These are phyloP conservation scores for Blastocystis hominis DNA, from an alignment of 352 stramenopile genomes.

Conservation along the genomic window DNA sequence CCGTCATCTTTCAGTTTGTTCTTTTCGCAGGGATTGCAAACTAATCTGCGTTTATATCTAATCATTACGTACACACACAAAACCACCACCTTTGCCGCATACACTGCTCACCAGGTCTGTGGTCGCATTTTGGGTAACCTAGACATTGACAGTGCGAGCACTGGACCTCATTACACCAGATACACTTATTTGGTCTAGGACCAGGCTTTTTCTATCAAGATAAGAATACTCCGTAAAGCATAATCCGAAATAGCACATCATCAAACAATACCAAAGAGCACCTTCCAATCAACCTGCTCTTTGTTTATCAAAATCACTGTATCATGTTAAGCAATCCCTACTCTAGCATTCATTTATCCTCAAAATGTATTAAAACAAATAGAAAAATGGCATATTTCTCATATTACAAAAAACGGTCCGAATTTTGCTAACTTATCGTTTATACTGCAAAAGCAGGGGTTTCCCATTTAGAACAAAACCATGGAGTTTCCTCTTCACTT, in stretches of 20 bases:
- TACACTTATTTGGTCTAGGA: constrained; percentile 34
- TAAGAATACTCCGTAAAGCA: neutral
- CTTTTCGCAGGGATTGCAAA: constrained; percentile 55
- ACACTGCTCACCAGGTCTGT: constrained; percentile 19
- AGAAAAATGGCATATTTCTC: neutral
- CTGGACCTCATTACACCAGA: constrained; percentile 48
- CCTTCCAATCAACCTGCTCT: neutral
- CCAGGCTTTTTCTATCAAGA: constrained; percentile 42
- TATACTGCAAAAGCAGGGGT: constrained; percentile 27
- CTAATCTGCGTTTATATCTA: constrained; percentile 43
- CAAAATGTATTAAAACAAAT: neutral
- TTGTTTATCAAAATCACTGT: neutral
- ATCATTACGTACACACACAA: neutral
- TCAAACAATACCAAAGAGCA: neutral
- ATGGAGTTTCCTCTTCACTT: neutral
- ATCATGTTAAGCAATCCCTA: neutral
- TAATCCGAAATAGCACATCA: neutral
- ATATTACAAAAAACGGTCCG: neutral
- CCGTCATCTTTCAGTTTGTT: constrained; percentile 56
- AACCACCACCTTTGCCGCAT: neutral
- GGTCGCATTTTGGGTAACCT: constrained; percentile 49
- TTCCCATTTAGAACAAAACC: constrained; percentile 18
- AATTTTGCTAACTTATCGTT: neutral
- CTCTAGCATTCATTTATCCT: neutral
- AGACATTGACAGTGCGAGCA: constrained; percentile 52